phyloP scores from a whole-genome alignment of 352 stramenopile genomes.

The Proteromonas lacertae region DNA sequence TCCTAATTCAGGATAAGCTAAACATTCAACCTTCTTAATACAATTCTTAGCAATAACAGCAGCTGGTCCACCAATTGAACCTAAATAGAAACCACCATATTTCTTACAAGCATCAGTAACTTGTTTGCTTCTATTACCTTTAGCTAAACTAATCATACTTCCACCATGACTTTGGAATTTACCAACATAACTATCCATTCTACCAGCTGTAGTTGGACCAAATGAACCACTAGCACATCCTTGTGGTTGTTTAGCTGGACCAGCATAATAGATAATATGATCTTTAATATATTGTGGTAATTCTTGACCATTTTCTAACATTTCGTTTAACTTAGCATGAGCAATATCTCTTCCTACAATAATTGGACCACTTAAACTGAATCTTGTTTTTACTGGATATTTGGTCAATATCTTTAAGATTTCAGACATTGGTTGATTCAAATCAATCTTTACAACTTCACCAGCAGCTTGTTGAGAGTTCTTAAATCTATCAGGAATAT shows the following conservation, averaged over 20 bases:
- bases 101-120: constrained; percentile 50
- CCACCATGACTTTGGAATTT: constrained; percentile 37
- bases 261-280: constrained; percentile 54
- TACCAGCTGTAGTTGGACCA: constrained; percentile 37
- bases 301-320: constrained; percentile 30
- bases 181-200: constrained; percentile 50
- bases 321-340: constrained; percentile 43
- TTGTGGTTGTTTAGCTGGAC: constrained; percentile 43
- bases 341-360: constrained; percentile 50
- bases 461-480: constrained; percentile 10
- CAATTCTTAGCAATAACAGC: constrained; percentile 46
- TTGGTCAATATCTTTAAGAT: constrained; percentile 23
- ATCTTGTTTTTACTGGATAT: constrained; percentile 31
- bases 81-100: constrained; percentile 48
- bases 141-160: constrained; percentile 41
- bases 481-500: constrained; percentile 30
- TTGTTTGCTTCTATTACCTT: constrained; percentile 35
- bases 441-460: constrained; percentile 23
- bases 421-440: constrained; percentile 39
- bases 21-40: constrained; percentile 41
- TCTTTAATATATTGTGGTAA: constrained; percentile 49
- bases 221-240: constrained; percentile 42
- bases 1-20: constrained; percentile 48
- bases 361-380: constrained; percentile 39
- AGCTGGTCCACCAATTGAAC: constrained; percentile 38